Base-by-base conservation (phyloP, 2,329 filamentous ascomycete species). In the Pleoardoris graminearum region DNA sequence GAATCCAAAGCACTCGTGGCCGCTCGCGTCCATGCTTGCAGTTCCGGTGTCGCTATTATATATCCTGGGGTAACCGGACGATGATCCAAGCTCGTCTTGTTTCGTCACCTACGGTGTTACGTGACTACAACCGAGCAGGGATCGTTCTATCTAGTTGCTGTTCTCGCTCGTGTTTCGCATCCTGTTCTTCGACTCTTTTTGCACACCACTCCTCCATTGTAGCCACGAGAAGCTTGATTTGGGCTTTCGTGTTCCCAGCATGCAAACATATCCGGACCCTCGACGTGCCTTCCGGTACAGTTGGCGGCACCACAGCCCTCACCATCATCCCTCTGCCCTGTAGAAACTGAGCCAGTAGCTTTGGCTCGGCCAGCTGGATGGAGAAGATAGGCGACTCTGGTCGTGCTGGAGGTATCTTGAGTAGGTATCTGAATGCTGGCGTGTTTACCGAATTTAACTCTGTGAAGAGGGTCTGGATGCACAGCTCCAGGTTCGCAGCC, bases 261-360 rank as follows among this genome's bases (percentile, higher is more conserved):
- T 79, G 76, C 27, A 79, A 54, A 16, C 73, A 70, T 1, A 79
- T 53, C 21, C 75, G 65, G 4, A 79, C 61, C n/a, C 77, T 65
- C 41, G 66, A 66, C 17, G 70, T 65, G 0, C 75, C 75, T 36
- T 64, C 59, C 1, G 75, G 75, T 3, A 79, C 77, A 4, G 72
- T 72, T 1, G 76, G 77, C 43, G 69, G 65, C 7, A 71, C 70
- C 1, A 79, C 68, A 0, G 74, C 67, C 37, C 70, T 60, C 2
- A 73, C 68, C 62, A 70, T 69, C 61, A 71, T 70, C 2, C 66
- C 66, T 11, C 42, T 54, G 10, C 54, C 42, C 23, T 72, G 69
- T 17, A 72, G 55, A 29, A 57, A 62, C 16, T 32, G 55, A 0
- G 71, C 70, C 1, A 74, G 51, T 6, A 48, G 48, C 43, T 62